A percentile compares a stretch with the other conserved stretches of the same genome.
These are phyloP conservation scores for Aphanomyces euteiches DNA, from an alignment of 352 stramenopile genomes.

Conservation along the genomic window DNA sequence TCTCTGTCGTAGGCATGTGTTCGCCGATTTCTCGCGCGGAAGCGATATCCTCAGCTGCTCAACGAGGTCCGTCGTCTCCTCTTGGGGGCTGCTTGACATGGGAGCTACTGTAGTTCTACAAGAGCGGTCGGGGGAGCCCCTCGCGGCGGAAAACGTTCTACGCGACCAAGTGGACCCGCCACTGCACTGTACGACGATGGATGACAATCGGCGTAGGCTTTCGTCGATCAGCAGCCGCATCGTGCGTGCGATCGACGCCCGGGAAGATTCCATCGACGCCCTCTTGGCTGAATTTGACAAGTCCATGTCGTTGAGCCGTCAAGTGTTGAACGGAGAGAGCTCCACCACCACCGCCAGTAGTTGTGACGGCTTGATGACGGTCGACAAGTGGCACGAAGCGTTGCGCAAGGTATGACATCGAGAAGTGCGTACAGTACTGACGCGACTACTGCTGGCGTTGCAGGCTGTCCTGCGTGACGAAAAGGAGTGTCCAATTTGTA, in stretches of 20 bases:
- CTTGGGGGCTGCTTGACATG: neutral
- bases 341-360: too few species aligned
- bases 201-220: slow-evolving; percentile 39
- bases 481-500: slow-evolving; percentile 76
- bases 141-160: slow-evolving; percentile 55
- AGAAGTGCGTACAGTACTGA: neutral
- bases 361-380: neutral
- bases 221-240: slow-evolving; percentile 53
- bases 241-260: slow-evolving; percentile 50
- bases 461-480: slow-evolving; percentile 50
- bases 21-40: slow-evolving; percentile 40
- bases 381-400: slow-evolving; percentile 45
- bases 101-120: slow-evolving; percentile 55
- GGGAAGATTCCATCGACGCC: slow-evolving; percentile 76
- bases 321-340: slow-evolving; percentile 44
- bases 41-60: slow-evolving; percentile 33
- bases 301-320: slow-evolving; percentile 59
- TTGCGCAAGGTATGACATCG: slow-evolving; percentile 39
- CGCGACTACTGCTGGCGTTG: neutral
- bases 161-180: slow-evolving; percentile 44
- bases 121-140: slow-evolving; percentile 52
- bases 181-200: neutral
- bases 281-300: slow-evolving; percentile 74
- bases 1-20: slow-evolving; percentile 35
- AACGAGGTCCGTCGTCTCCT: slow-evolving; percentile 33